Percentiles rank a stretch among this genome's conserved stretches.
Evolutionary conservation across 257 asterid species (phyloP).

Genomic region (Lavandula angustifolia): DNA sequence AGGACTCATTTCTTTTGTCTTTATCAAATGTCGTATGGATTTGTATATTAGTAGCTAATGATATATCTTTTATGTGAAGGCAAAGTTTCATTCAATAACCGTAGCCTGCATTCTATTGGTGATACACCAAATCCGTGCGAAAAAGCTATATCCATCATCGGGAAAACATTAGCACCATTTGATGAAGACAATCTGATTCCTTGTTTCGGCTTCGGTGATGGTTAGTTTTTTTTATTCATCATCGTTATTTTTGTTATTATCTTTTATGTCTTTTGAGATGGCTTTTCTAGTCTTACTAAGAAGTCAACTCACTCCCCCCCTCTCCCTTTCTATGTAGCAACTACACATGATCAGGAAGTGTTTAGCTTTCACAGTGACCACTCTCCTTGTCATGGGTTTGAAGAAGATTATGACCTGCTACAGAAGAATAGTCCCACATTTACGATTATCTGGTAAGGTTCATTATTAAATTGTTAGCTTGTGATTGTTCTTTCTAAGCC

Average conservation of each 20-base stretch:
- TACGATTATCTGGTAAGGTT: slow-evolving; percentile 65
- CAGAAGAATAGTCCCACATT: slow-evolving; percentile 56
- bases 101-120: slow-evolving; percentile 69
- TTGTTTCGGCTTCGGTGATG: slow-evolving; percentile 93
- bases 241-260: slow-evolving; percentile 6
- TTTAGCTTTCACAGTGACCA: slow-evolving; percentile 78
- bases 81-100: slow-evolving; percentile 64
- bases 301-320: slow-evolving; percentile 13
- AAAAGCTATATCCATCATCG: slow-evolving; percentile 75
- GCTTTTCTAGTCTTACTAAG: slow-evolving; percentile 13
- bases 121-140: slow-evolving; percentile 72
- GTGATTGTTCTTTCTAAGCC: slow-evolving; percentile 21
- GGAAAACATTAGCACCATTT: slow-evolving; percentile 81
- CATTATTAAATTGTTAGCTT: slow-evolving; percentile 5
- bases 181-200: slow-evolving; percentile 87
- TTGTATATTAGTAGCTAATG: slow-evolving; percentile 34
- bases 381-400: slow-evolving; percentile 87
- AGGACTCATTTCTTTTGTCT: slow-evolving; percentile 7
- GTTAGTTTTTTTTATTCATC: slow-evolving; percentile 41
- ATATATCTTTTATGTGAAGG: slow-evolving; percentile 50
- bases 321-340: slow-evolving; percentile 39
- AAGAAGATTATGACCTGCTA: slow-evolving; percentile 84
- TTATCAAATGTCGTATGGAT: slow-evolving; percentile 12
- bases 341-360: slow-evolving; percentile 72
- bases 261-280: slow-evolving; percentile 11